A percentile compares a stretch with the other conserved stretches of the same genome.
phyloP scores from a whole-genome alignment of 1,139 yeast genomes.

The Eremothecium cymbalariae region DNA sequence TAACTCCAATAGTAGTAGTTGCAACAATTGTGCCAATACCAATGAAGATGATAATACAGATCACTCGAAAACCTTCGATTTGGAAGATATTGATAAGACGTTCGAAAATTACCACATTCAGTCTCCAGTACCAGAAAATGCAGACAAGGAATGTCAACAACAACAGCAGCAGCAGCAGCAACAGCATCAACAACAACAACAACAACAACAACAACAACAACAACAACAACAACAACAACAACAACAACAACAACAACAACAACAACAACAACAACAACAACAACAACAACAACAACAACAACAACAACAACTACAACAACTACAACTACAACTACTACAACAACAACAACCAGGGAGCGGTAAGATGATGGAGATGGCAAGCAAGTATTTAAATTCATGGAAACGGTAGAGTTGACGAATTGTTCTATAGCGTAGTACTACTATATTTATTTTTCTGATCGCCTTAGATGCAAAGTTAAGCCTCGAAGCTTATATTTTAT shows the following conservation, averaged over 20 bases:
- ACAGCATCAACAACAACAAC: no score
- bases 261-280: no score
- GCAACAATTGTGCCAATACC: background rate
- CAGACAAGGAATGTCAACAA: constrained; percentile 13
- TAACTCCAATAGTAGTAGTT: no score
- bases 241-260: no score
- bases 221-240: no score
- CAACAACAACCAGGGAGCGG: constrained; percentile 18
- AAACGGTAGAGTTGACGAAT: constrained; percentile 13
- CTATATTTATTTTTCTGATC: no score
- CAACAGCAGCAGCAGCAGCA: no score
- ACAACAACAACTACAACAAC: constrained; percentile 17
- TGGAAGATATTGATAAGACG: constrained; percentile 14
- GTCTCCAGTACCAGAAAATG: constrained; percentile 9
- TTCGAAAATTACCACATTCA: constrained; percentile 16
- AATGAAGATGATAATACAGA: background rate
- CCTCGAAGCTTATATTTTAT: background rate
- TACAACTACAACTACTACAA: no score
- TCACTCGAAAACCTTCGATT: constrained; percentile 5
- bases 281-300: no score
- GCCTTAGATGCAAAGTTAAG: background rate
- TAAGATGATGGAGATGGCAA: constrained; percentile 21
- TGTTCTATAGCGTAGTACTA: no score
- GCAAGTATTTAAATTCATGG: constrained; percentile 23
- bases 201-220: no score